A percentile compares a stretch with the other conserved stretches of the same genome.
Conservation (phyloP, 176 grass and related monocot genomes). For the Aegilops umbellulata region DNA sequence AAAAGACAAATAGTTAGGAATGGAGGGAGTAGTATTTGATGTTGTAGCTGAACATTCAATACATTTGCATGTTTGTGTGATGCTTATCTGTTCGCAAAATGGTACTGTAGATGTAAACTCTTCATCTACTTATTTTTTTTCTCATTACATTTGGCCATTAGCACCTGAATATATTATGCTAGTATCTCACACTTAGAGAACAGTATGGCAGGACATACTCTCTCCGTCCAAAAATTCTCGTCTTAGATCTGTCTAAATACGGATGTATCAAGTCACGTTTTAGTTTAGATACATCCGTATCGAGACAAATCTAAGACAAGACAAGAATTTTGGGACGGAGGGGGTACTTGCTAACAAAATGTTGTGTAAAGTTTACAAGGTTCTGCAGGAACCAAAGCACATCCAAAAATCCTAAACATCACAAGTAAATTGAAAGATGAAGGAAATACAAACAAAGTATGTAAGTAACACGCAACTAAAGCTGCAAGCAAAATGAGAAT, state of each 20-base stretch:
- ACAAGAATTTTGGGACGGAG: too few species aligned
- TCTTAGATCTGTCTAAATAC: too few species aligned
- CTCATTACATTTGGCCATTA: background rate
- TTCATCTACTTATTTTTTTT: conserved; percentile 1
- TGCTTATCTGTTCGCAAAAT: background rate
- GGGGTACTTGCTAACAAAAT: background rate
- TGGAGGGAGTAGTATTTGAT: too few species aligned
- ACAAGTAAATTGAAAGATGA: conserved; percentile 1
- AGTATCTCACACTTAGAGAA: conserved; percentile 1
- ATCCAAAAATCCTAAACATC: background rate
- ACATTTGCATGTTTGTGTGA: too few species aligned
- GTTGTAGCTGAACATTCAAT: too few species aligned
- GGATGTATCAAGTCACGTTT: too few species aligned
- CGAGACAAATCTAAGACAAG: too few species aligned
- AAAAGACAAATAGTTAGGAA: too few species aligned
- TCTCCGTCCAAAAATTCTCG: too few species aligned
- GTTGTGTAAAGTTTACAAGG: background rate
- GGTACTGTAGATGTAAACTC: background rate
- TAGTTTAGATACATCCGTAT: too few species aligned
- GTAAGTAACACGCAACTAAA: background rate
- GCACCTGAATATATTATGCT: background rate
- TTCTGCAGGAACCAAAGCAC: conserved; percentile 1
- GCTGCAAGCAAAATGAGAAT: conserved; percentile 16
- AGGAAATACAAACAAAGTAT: background rate
- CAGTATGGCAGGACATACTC: background rate